phyloP scores from a whole-genome alignment of 768 basidiomycete species.

The Hericium rajendrae region DNA sequence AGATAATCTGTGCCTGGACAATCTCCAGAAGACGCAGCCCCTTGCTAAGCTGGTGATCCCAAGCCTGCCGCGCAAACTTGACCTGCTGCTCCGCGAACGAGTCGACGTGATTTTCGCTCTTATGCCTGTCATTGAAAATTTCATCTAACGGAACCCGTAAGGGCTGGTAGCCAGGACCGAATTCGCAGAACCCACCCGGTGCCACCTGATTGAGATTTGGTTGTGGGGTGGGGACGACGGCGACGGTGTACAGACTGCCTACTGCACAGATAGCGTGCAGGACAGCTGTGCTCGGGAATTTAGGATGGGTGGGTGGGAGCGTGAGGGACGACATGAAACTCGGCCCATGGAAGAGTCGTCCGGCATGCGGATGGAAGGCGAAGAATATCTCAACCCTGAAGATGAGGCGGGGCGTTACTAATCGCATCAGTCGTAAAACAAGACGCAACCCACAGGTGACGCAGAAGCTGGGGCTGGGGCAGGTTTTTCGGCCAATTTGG shows the following conservation, averaged over 20 bases:
- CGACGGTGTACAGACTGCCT: constrained; percentile 67
- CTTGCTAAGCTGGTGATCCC: constrained; percentile 8
- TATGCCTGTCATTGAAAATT: constrained; percentile 13
- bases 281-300: constrained; percentile 62
- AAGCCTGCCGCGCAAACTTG: constrained; percentile 6
- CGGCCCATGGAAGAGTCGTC: constrained; percentile 56
- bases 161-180: neutral
- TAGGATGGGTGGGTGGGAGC: constrained; percentile 56
- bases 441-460: constrained; percentile 44
- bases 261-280: constrained; percentile 85
- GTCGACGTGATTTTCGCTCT: constrained; percentile 8
- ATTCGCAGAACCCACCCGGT: constrained; percentile 19
- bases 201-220: constrained; percentile 30
- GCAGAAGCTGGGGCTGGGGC: constrained; percentile 51
- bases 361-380: constrained; percentile 63
- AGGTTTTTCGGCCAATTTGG: constrained; percentile 48
- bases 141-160: constrained; percentile 11
- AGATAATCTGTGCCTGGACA: constrained; percentile 40
- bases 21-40: constrained; percentile 9
- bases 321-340: constrained; percentile 57
- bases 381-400: constrained; percentile 72
- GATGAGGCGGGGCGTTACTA: neutral
- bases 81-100: constrained; percentile 15
- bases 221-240: constrained; percentile 46
- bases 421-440: neutral